These are phyloP conservation scores for Ascochyta fabae DNA, from an alignment of 2,329 filamentous ascomycete genomes.

Conservation along the genomic window DNA sequence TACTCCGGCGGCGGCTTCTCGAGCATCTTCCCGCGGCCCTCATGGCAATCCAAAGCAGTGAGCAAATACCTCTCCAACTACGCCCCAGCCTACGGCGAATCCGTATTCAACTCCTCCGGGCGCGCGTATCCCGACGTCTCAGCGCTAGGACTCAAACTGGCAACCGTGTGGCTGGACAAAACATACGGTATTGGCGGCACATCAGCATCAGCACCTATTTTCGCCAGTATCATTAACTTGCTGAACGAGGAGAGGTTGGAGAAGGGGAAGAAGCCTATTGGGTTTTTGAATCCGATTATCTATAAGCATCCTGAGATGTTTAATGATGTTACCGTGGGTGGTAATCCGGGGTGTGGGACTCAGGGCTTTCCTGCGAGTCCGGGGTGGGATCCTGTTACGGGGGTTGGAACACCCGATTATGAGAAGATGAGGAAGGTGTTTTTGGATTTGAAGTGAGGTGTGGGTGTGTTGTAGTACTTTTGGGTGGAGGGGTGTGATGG, in stretches of 20 bases:
- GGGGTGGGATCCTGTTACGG: conserved; percentile 41
- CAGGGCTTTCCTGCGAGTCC: conserved; percentile 32
- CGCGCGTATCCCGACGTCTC: conserved; percentile 67
- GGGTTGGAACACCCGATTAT: conserved; percentile 24
- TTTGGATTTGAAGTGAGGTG: conserved; percentile 7
- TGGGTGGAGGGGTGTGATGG: not conserved
- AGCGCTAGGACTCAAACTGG: conserved; percentile 59
- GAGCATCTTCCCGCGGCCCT: conserved; percentile 53
- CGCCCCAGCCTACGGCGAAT: conserved; percentile 14
- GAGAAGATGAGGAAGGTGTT: conserved; percentile 27
- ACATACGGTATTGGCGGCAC: conserved; percentile 54
- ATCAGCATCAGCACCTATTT: conserved; percentile 62
- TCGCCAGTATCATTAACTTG: conserved; percentile 63
- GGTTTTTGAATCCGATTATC: conserved; percentile 65
- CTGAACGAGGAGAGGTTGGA: conserved; percentile 65
- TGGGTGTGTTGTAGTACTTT: not conserved
- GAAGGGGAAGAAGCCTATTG: conserved; percentile 55
- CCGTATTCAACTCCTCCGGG: conserved; percentile 45
- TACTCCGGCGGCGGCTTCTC: conserved; percentile 54
- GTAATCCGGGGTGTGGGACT: conserved; percentile 42
- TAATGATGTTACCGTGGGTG: conserved; percentile 52
- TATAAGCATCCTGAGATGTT: conserved; percentile 54
- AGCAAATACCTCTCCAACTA: conserved; percentile 16
- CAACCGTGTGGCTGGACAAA: conserved; percentile 44
- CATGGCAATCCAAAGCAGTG: conserved; percentile 50